Base-by-base conservation (phyloP, 2,329 filamentous ascomycete genomes). In the Colletotrichum lupini region DNA sequence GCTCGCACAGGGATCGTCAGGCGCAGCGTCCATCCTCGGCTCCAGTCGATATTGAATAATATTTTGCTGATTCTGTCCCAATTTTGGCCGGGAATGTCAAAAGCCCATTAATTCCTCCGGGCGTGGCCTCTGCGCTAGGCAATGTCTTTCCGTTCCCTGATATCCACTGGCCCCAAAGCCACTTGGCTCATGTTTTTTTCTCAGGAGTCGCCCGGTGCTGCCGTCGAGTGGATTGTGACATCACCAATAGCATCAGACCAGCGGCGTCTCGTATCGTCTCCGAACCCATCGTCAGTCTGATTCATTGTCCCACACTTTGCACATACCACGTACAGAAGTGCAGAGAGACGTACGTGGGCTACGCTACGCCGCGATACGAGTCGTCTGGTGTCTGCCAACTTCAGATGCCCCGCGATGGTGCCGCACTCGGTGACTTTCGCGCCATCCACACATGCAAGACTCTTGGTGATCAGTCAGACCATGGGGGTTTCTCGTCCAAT, bases 211-310 rank as follows among this genome's bases (percentile, higher is more conserved):
- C 58, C 59, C 65, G 59, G 63, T 58, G 63, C 57, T 72, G 37
- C 66, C 69, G 42, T 64, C 42, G 32, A 66, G 70, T 61, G 70
- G 60, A n/a, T 57, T 35, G 67, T 73, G 71, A 73, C 67, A 71
- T 73, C 71, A 73, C 71, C 16, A n/a, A 30, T 49, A 55, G 37
- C 67, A 42, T 56, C 7, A 55, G 65, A 46, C 26, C 12, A 65
- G n/a, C 26, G 35, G 35, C 19, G 61, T 61, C 71, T 70, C 67
- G 67, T 66, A 71, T 71, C 56, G 53, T 56, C 22, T 26, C 58
- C 28, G 56, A 65, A 60, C 46, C 42, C 37, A 57, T 70, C 56
- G 56, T 66, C 67, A 57, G 71, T 62, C 61, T 73, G 71, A 57
- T 71, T 24, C 60, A 66, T 32, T 37, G 55, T 66, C 60, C 71